A percentile compares a stretch with the other conserved stretches of the same genome.
phyloP scores from a whole-genome alignment of 2,329 filamentous ascomycete genomes.

The Neonectria sp. region DNA sequence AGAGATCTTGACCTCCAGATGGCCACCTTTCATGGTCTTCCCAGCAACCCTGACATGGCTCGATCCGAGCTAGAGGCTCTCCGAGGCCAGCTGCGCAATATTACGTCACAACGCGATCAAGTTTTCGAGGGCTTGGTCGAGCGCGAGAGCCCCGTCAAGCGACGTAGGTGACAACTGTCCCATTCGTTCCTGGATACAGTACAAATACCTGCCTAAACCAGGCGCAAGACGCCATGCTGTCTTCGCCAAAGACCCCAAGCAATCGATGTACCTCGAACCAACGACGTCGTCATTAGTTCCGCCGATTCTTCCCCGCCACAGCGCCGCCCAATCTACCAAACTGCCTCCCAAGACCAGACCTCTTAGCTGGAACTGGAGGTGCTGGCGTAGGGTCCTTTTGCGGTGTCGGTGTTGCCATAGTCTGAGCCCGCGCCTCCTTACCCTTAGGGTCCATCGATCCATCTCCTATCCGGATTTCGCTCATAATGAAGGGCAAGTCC shows the following conservation, averaged over 20 bases:
- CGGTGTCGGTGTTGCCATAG: constrained; percentile 58
- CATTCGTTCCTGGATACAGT: constrained; percentile 8
- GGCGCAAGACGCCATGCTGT: constrained; percentile 11
- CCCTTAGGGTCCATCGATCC: constrained; percentile 56
- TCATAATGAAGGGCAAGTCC: constrained; percentile 61
- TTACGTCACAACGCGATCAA: constrained; percentile 76
- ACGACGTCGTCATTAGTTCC: constrained; percentile 52
- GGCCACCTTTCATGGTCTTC: constrained; percentile 78
- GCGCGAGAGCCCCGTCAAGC: constrained; percentile 68
- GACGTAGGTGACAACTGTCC: constrained; percentile 47
- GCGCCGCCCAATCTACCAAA: constrained; percentile 81
- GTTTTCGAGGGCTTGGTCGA: constrained; percentile 83
- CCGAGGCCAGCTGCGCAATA: constrained; percentile 72
- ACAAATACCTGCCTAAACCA: constrained; percentile 20
- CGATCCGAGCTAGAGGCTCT: constrained; percentile 78
- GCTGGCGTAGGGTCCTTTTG: constrained; percentile 64
- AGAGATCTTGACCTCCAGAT: constrained; percentile 74
- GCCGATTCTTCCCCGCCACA: constrained; percentile 74
- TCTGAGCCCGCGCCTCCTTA: constrained; percentile 57
- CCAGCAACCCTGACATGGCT: constrained; percentile 79
- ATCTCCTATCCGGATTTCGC: constrained; percentile 60
- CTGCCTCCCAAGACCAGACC: constrained; percentile 76
- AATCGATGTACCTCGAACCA: constrained; percentile 28
- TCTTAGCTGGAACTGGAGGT: constrained; percentile 67
- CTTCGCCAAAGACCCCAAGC: constrained; percentile 12